Base-by-base conservation (phyloP, 2,329 filamentous ascomycete species). In the Tolypocladium tropicale region DNA sequence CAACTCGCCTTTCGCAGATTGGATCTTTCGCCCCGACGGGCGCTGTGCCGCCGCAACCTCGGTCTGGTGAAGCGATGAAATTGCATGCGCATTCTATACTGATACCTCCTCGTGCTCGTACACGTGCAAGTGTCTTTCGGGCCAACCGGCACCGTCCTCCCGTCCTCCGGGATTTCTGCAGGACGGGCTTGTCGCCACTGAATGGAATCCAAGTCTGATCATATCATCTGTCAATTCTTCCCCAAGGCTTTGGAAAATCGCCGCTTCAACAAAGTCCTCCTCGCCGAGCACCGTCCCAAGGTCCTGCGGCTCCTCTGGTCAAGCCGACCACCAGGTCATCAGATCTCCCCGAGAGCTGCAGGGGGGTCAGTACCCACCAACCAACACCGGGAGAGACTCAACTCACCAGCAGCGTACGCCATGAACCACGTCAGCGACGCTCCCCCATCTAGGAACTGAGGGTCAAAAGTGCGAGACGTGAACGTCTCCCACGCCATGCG, bases 351-450 rank as follows among this genome's bases (percentile, higher is more conserved):
- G 12, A 59, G 37, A 41, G 56, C 62, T 60, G 33, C 56, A 39
- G 0, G 33, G 30, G 23, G 14, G 30, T 53, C 39, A 53, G 46
- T 25, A 51, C 32, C 46, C 28, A 21, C 32, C 54, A 25, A 10
- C n/a, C 46, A 25, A n/a, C n/a, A 49, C 21, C 33, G 12, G 12
- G 16, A 12, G 7, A 21, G 25, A n/a, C 23, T 36, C 12, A 25
- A 78, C 78, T 82, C 68, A 84, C 88, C 86, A 61, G 89, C 90
- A 63, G 85, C 78, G 70, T 85, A 90, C 43, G 87, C 85, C 72
- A 95, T 72, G 74, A 92, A 95, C 90, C 90, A 95, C 32, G 89
- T 93, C 71, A 84, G 75, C 65, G 85, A 88, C 2, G 89, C 90
- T 18, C 94, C 93, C 1, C 89, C 90, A 72, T 96, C 90, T 49